Base-by-base conservation (phyloP, 805 yeast genomes). In the Ogataea salicorniae region DNA sequence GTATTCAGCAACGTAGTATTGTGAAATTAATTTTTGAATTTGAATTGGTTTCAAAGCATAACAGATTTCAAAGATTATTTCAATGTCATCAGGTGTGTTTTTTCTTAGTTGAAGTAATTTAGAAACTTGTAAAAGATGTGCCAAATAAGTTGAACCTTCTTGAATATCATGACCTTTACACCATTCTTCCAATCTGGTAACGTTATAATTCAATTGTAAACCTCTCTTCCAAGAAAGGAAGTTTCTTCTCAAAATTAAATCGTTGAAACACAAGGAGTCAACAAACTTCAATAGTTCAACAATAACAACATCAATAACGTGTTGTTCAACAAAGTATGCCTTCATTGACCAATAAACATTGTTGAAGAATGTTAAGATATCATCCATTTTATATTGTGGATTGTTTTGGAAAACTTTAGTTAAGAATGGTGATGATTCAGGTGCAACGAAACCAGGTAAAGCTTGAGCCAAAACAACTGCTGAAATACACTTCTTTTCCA, bases 141-240 rank as follows among this genome's bases (percentile, higher is more conserved):
- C 83, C 63, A 94, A 76, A 61, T 89, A 83, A 36, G 83, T 80
- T 4, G 92, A 79, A 2, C 95, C 96, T 63, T 91, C 96, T 43
- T 86, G 85, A 52, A 94, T 80, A 45, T 86, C 91, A 66, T 92
- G 97, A 7, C 89, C 81, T 71, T 89, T 92, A 69, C 98, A 92
- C 99, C 99, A 94, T 71, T 94, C 99, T 67, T 90, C 97, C 59
- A 94, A 77, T 61, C 98, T 80, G 3, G 99, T 94, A 46, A 91
- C 95, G 67, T 94, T 94, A 71, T 94, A 94, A 66, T 90, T 94
- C 69, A 94, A 81, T 70, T 94, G 99, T 57, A 94, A 77, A 42
- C 98, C 98, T 64, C 99, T 84, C 72, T 92, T 94, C 99, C 99
- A 94, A 11, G 96, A 85, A 63, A 92, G 72, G 71, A 92, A 95